phyloP scores from a whole-genome alignment of 202 grass and related monocot genomes.

The Panicum virgatum region DNA sequence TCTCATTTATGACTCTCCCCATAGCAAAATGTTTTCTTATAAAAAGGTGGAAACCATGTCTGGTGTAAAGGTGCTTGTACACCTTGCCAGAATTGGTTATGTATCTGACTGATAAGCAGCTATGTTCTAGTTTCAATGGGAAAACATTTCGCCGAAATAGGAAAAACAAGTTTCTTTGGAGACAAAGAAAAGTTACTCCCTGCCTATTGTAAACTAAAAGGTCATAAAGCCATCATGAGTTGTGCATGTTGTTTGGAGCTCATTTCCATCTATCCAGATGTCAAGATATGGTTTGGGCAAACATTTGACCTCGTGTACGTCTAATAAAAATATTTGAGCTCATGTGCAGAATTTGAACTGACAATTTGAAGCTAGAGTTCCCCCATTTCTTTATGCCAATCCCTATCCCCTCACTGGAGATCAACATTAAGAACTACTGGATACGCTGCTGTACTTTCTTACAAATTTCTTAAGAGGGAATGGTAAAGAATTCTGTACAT shows the following conservation, averaged over 20 bases:
- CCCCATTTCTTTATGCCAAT: background rate
- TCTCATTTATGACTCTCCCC: background rate
- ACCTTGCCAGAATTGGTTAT: background rate
- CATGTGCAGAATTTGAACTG: background rate
- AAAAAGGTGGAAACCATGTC: background rate
- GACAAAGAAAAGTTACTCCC: background rate
- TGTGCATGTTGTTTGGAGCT: background rate
- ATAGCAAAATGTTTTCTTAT: background rate
- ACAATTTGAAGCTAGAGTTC: background rate
- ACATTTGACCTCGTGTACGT: background rate
- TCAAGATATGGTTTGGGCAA: background rate
- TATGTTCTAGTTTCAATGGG: background rate
- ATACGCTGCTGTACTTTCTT: background rate
- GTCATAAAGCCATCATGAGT: background rate
- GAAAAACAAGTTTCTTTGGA: background rate
- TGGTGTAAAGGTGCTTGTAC: background rate
- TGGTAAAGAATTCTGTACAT: background rate
- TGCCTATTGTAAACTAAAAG: background rate
- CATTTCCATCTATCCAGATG: slow-evolving; percentile 13
- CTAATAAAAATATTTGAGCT: background rate
- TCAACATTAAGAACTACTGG: background rate
- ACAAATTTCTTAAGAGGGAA: background rate
- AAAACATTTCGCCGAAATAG: background rate
- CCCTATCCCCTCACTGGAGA: background rate
- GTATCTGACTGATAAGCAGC: background rate